Percentiles rank a stretch among this genome's conserved stretches.
Evolutionary conservation across 306 rosid genomes (phyloP).

Genomic region (Luffa acutangula): DNA sequence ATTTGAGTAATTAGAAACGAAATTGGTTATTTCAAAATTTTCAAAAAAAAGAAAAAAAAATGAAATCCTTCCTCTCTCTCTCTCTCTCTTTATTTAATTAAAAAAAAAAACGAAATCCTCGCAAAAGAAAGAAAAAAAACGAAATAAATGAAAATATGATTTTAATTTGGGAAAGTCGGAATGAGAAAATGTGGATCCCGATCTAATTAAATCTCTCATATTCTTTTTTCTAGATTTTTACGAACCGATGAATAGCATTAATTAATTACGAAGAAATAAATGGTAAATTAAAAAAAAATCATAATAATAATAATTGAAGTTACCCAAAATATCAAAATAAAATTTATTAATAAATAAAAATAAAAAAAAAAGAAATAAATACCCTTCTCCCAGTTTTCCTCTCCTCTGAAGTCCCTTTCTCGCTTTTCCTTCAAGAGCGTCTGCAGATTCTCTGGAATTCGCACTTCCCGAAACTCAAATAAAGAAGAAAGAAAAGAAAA

Average conservation of each 20-base stretch:
- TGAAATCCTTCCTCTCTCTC: no score
- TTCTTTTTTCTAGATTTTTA: neutral
- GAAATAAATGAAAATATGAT: neutral
- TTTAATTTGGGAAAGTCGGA: neutral
- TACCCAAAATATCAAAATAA: neutral
- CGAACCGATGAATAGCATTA: neutral
- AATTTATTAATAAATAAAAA: neutral
- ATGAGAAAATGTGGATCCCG: neutral
- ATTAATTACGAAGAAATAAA: neutral
- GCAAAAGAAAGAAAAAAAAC: no score
- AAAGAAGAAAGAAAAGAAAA: neutral
- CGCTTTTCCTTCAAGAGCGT: conserved; percentile 14
- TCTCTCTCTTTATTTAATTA: no score
- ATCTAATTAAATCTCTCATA: neutral
- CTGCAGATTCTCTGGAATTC: conserved; percentile 45
- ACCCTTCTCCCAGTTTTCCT: neutral
- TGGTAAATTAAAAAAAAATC: neutral
- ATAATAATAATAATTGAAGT: neutral
- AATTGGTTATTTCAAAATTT: no score
- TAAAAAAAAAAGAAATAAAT: neutral
- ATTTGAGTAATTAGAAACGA: neutral
- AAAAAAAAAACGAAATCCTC: no score
- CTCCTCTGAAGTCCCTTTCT: conserved; percentile 5
- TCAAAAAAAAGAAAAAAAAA: no score
- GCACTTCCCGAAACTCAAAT: conserved; percentile 25